Conservation (phyloP, 352 stramenopile species). For the Stephanocyclus meneghinianus region DNA sequence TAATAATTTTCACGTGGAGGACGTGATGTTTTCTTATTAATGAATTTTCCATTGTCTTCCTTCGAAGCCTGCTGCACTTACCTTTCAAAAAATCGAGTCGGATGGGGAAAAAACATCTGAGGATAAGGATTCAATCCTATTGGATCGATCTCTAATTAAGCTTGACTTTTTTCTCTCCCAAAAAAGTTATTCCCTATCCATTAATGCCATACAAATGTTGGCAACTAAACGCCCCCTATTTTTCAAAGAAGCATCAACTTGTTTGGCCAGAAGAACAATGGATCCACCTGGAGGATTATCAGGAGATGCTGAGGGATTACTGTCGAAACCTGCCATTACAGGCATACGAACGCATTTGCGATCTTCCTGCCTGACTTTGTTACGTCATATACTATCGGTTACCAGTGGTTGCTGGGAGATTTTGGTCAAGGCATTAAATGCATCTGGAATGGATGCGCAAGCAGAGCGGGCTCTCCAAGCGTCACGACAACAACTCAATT, state of each 20-base stretch:
- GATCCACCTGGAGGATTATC: slow-evolving; percentile 51
- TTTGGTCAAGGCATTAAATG: slow-evolving; percentile 57
- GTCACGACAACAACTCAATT: slow-evolving; percentile 65
- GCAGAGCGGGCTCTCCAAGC: slow-evolving; percentile 75
- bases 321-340: slow-evolving; percentile 57
- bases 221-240: slow-evolving; percentile 70
- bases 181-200: slow-evolving; percentile 77
- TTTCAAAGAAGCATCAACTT: slow-evolving; percentile 74
- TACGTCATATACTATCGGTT: slow-evolving; percentile 80
- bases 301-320: slow-evolving; percentile 19
- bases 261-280: slow-evolving; percentile 61
- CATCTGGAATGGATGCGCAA: slow-evolving; percentile 72
- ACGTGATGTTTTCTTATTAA: background rate
- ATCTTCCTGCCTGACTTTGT: slow-evolving; percentile 74
- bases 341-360: slow-evolving; percentile 65
- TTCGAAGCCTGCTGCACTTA: slow-evolving; percentile 68
- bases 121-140: slow-evolving; percentile 38
- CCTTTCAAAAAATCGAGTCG: slow-evolving; percentile 78
- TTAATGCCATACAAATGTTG: slow-evolving; percentile 78
- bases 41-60: slow-evolving; percentile 18
- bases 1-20: background rate
- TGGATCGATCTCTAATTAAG: slow-evolving; percentile 61
- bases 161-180: slow-evolving; percentile 75
- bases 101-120: slow-evolving; percentile 31
- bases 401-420: slow-evolving; percentile 63